Percentiles rank a stretch among this genome's conserved stretches.
These are phyloP conservation scores for Nicotiana attenuata DNA, from an alignment of 257 asterid genomes.

Conservation along the genomic window DNA sequence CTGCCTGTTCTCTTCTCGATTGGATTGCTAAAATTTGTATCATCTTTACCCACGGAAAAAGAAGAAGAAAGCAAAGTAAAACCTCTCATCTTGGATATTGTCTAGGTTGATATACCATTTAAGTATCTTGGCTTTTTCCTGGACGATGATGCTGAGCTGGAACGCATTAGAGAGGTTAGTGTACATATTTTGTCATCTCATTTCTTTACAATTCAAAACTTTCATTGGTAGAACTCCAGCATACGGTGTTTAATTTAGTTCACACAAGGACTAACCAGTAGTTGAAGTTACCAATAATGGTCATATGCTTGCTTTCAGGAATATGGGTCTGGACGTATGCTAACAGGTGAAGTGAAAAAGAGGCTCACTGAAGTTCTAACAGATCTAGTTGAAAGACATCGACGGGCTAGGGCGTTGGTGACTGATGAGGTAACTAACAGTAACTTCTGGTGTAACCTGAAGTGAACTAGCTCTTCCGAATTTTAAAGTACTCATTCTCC, in stretches of 20 bases:
- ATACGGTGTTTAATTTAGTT: neutral
- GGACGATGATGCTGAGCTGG: conserved; percentile 86
- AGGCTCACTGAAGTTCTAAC: conserved; percentile 68
- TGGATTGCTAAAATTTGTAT: neutral
- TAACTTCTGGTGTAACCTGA: neutral
- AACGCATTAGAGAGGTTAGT: conserved; percentile 51
- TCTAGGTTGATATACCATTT: conserved; percentile 81
- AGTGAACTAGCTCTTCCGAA: neutral
- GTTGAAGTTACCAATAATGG: neutral
- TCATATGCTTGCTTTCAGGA: conserved; percentile 41
- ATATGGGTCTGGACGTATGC: conserved; percentile 85
- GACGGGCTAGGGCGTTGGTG: conserved; percentile 75
- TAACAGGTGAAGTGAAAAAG: conserved; percentile 85
- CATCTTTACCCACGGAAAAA: neutral
- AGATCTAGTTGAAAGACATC: conserved; percentile 78
- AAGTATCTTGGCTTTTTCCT: conserved; percentile 91
- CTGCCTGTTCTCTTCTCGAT: neutral
- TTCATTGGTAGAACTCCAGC: neutral
- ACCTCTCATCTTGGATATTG: too few species aligned
- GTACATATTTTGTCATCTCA: neutral
- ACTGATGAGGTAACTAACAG: conserved; percentile 76
- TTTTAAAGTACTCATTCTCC: neutral
- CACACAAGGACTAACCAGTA: neutral
- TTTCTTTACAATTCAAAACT: neutral
- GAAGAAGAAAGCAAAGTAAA: neutral